These are phyloP conservation scores for Talaromyces amestolkiae DNA, from an alignment of 2,329 filamentous ascomycete species.

Conservation along the genomic window DNA sequence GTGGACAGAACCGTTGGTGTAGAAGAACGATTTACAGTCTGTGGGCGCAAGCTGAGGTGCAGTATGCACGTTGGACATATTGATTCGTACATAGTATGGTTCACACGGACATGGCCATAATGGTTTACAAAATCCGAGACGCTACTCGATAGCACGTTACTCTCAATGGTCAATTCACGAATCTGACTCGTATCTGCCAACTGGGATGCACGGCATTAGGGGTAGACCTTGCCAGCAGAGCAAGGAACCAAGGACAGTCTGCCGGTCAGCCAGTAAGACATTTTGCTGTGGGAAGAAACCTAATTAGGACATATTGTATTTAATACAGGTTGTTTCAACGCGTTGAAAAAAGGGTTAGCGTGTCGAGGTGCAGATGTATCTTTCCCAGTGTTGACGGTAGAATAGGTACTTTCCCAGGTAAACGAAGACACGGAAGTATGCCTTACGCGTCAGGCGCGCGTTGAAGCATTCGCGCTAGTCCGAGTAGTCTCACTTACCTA, in stretches of 20 bases:
- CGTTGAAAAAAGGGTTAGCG: conserved; percentile 7
- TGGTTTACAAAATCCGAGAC: not conserved
- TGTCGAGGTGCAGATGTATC: conserved; percentile 3
- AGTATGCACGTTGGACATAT: conserved; percentile 1
- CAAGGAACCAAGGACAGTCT: not conserved
- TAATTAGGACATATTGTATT: not conserved
- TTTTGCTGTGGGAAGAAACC: not conserved
- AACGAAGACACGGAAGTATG: not conserved
- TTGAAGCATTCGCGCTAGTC: not conserved
- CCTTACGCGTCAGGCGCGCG: conserved; percentile 15
- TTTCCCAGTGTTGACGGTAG: not conserved
- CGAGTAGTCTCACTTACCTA: not conserved
- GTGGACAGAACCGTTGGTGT: not conserved
- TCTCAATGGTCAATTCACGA: not conserved
- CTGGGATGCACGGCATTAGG: not conserved
- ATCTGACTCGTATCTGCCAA: conserved; percentile 1
- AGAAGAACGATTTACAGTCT: not conserved
- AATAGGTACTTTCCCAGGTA: conserved; percentile 2
- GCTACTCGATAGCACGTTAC: not conserved
- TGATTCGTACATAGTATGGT: not conserved
- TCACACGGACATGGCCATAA: not conserved
- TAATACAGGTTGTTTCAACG: conserved; percentile 4
- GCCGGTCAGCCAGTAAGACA: not conserved
- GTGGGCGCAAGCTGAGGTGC: conserved; percentile 14
- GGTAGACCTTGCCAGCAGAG: not conserved